A percentile compares a stretch with the other conserved stretches of the same genome.
These are phyloP conservation scores for Incumbomyces delicatus DNA, from an alignment of 2,329 filamentous ascomycete genomes.

Conservation along the genomic window DNA sequence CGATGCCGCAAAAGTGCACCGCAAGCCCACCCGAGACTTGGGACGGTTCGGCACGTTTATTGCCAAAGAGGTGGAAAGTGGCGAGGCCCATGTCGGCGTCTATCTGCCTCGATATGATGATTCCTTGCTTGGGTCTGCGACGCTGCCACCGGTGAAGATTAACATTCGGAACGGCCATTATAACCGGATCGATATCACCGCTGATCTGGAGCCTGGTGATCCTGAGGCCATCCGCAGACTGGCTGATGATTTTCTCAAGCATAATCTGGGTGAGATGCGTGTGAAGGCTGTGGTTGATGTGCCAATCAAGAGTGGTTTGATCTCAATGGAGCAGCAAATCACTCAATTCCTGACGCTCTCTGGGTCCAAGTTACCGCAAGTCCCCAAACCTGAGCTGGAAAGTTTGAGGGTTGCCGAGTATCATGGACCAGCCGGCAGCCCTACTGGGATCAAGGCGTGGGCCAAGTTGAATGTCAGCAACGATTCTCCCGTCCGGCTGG, in stretches of 20 bases:
- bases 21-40: conserved; percentile 60
- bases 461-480: conserved; percentile 64
- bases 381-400: conserved; percentile 76
- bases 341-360: conserved; percentile 43
- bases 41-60: conserved; percentile 74
- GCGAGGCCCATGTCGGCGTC: conserved; percentile 62
- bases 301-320: conserved; percentile 67
- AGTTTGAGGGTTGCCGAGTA: conserved; percentile 71
- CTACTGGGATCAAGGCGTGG: conserved; percentile 67
- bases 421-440: conserved; percentile 37
- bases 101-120: conserved; percentile 76
- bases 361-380: conserved; percentile 57
- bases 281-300: conserved; percentile 66
- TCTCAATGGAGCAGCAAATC: conserved; percentile 70
- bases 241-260: conserved; percentile 80
- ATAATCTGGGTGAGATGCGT: conserved; percentile 60
- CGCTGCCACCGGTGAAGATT: conserved; percentile 64
- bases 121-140: conserved; percentile 65
- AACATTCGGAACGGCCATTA: conserved; percentile 67
- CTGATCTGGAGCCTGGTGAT: conserved; percentile 66
- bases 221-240: conserved; percentile 66
- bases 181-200: conserved; percentile 69
- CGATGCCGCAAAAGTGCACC: conserved; percentile 65
- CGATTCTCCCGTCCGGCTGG: conserved; percentile 65
- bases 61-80: conserved; percentile 63